Conservation (phyloP, 148 eudicot species). For the Bassia scoparia region DNA sequence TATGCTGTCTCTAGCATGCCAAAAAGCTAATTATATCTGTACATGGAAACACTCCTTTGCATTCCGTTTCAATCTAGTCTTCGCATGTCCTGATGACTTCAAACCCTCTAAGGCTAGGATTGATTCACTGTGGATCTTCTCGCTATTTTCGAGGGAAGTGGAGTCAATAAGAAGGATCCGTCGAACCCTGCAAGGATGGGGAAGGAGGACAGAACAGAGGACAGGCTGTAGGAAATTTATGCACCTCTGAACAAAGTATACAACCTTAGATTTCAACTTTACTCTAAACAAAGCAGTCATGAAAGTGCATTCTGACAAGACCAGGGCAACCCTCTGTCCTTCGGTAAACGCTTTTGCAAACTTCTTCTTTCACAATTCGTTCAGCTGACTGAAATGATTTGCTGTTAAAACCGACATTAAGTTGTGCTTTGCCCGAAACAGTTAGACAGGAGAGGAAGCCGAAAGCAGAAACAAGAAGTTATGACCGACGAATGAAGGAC, state of each 20-base stretch:
- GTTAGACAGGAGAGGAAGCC: conserved; percentile 19
- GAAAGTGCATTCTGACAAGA: conserved; percentile 55
- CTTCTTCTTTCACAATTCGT: conserved; percentile 45
- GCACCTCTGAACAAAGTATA: too few species aligned
- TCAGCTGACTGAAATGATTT: conserved; percentile 40
- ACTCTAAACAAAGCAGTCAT: conserved; percentile 69
- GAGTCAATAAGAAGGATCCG: conserved; percentile 75
- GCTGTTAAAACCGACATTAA: conserved; percentile 43
- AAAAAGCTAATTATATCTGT: conserved; percentile 29
- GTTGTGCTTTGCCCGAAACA: conserved; percentile 40
- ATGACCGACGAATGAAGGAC: not conserved
- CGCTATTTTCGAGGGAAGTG: conserved; percentile 55
- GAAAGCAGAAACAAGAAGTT: conserved; percentile 21
- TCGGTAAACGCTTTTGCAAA: conserved; percentile 27
- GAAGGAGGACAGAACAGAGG: not conserved
- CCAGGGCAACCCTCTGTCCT: conserved; percentile 53
- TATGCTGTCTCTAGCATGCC: conserved; percentile 35
- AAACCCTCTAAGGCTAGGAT: conserved; percentile 67
- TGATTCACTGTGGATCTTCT: conserved; percentile 71
- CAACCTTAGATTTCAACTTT: conserved; percentile 9
- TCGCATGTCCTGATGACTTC: conserved; percentile 71
- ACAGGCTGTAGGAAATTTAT: not conserved
- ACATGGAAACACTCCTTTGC: conserved; percentile 43
- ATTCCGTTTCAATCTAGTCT: conserved; percentile 52
- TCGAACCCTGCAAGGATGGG: conserved; percentile 50